Base-by-base conservation (phyloP, 2,329 filamentous ascomycete genomes). In the Fusarium subtropicale region DNA sequence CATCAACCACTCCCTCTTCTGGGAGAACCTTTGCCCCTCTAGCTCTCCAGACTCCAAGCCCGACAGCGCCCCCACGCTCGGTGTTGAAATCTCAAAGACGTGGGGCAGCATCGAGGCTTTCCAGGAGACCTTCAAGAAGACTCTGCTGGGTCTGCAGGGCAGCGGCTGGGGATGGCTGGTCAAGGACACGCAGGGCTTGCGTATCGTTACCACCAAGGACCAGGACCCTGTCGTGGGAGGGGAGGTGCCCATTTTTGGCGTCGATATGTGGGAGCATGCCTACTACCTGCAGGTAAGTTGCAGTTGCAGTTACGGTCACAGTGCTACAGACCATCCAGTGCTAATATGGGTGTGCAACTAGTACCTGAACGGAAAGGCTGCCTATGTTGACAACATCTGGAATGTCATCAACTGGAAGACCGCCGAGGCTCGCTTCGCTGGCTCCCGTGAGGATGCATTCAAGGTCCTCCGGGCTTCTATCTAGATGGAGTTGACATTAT, bases 241-340 rank as follows among this genome's bases (percentile, higher is more conserved):
- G 7, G 87, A 90, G 69, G 85, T 88, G n/a, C 90, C 91, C 11
- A 81, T 97, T 22, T 84, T 94, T 42, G 93, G 92, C 0, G 85
- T 97, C 3, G 93, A 97, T 78, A 95, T 97, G 88, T 97, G 93
- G 93, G 93, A 97, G 82, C 93, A 97, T 82, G 93, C 93, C 1
- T 97, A 97, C 77, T 97, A 97, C 76, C 81, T 97, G 20, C 92
- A 93, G 84, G 88, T 90, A 65, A 69, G 81, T 39, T n/a, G 6
- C 10, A 22, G 10, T 30, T 30, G 10, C 0, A 30, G 28, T 22
- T 39, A 15, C n/a, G 20, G 36, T 39, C 16, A 57, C 39, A 41
- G 54, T 22, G 30, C 18, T 33, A 56, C 13, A 12, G 18, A 7
- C 4, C 5, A 24, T 31, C 15, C 24, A 30, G 5, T 22, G 42